A percentile compares a stretch with the other conserved stretches of the same genome.
Conservation (phyloP, 768 basidiomycete species). For the Crucibulum laeve region DNA sequence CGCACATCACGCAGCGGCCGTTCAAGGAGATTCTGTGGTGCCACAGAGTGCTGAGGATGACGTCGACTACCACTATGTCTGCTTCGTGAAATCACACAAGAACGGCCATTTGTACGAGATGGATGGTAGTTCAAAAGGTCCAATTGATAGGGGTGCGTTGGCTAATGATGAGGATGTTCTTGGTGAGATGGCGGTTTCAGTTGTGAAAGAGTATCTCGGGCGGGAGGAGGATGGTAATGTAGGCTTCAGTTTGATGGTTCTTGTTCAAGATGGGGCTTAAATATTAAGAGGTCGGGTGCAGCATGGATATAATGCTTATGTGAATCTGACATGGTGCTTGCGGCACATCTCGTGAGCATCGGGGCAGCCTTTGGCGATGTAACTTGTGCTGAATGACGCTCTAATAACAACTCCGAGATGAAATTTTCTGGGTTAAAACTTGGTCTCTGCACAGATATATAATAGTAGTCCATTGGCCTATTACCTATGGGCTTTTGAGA, state of each 20-base stretch:
- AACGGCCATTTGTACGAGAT: conserved; percentile 26
- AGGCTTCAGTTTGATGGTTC: conserved; percentile 21
- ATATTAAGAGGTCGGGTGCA: too few species aligned
- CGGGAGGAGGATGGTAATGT: conserved; percentile 15
- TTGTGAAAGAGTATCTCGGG: conserved; percentile 18
- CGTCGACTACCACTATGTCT: conserved; percentile 27
- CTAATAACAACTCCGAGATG: too few species aligned
- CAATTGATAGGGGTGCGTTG: conserved; percentile 18
- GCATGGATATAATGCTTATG: too few species aligned
- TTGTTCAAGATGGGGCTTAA: conserved; percentile 7
- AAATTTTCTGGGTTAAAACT: too few species aligned
- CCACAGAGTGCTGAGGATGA: conserved; percentile 22
- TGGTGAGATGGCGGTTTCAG: conserved; percentile 10
- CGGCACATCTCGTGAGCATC: too few species aligned
- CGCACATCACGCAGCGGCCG: conserved; percentile 23
- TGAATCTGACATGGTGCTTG: too few species aligned
- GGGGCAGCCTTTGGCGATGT: too few species aligned
- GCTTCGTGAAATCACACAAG: conserved; percentile 24
- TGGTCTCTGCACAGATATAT: too few species aligned
- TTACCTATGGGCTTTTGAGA: too few species aligned
- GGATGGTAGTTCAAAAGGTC: conserved; percentile 28
- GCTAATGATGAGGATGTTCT: conserved; percentile 18
- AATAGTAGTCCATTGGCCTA: too few species aligned
- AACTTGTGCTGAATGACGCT: too few species aligned
- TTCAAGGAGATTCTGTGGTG: conserved; percentile 22